Percentiles rank a stretch among this genome's conserved stretches.
phyloP scores from a whole-genome alignment of 2,329 filamentous ascomycete genomes.

The Trichoderma harzianum region DNA sequence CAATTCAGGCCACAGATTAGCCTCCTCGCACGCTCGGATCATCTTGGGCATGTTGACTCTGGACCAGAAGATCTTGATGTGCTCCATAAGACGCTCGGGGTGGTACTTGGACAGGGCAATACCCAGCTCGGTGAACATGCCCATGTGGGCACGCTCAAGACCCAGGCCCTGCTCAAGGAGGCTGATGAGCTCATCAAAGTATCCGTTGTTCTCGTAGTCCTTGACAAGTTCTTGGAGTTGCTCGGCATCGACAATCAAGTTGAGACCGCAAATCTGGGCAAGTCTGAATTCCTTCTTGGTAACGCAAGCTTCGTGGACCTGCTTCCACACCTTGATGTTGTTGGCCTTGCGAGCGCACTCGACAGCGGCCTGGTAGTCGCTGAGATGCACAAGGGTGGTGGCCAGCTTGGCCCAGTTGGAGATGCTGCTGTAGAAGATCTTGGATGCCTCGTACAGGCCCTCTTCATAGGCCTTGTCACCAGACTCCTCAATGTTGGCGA shows the following conservation, averaged over 20 bases:
- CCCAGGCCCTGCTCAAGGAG: constrained; percentile 93
- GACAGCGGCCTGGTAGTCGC: constrained; percentile 95
- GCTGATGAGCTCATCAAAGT: constrained; percentile 96
- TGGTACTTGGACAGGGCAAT: constrained; percentile 93
- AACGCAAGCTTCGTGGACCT: constrained; percentile 95
- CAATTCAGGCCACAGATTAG: constrained; percentile 93
- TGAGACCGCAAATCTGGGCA: constrained; percentile 97
- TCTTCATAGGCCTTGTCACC: constrained; percentile 98
- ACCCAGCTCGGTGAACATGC: constrained; percentile 91
- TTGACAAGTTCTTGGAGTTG: constrained; percentile 89
- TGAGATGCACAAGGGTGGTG: constrained; percentile 93
- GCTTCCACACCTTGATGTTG: constrained; percentile 98
- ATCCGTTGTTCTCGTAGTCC: constrained; percentile 94
- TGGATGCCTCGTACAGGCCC: constrained; percentile 90
- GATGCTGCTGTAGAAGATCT: constrained; percentile 98
- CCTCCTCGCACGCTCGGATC: constrained; percentile 89
- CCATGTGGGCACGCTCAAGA: constrained; percentile 90
- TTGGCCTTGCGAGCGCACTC: constrained; percentile 98
- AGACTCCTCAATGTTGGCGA: constrained; percentile 92
- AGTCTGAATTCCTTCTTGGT: constrained; percentile 98
- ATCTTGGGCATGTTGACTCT: constrained; percentile 97
- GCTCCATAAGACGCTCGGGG: constrained; percentile 95
- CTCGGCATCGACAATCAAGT: constrained; percentile 95
- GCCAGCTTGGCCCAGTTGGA: constrained; percentile 99
- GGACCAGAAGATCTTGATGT: constrained; percentile 97